Conservation (phyloP, 2,329 filamentous ascomycete genomes). For the Aspergillus luchuensis region DNA sequence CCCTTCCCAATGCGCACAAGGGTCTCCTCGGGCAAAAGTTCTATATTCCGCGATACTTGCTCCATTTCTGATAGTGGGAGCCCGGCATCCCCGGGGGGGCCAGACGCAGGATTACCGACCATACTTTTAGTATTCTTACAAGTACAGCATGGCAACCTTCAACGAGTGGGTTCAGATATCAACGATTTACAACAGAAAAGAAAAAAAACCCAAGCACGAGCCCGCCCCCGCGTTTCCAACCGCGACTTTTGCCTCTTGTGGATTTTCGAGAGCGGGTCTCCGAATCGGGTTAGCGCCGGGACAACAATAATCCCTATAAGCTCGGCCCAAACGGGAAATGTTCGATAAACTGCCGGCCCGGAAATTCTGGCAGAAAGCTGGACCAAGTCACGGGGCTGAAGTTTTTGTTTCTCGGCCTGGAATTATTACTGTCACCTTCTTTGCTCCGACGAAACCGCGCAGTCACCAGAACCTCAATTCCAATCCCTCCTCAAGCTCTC, state of each 20-base stretch:
- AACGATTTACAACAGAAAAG: slow-evolving; percentile 7
- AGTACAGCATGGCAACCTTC: slow-evolving; percentile 14
- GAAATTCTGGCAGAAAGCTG: too few relatives aligned
- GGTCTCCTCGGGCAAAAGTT: slow-evolving; percentile 38
- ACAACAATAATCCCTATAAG: slow-evolving; percentile 25
- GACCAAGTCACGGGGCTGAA: slow-evolving; percentile 40
- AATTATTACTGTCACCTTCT: neutral
- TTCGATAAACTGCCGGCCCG: too few relatives aligned
- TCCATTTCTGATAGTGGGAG: slow-evolving; percentile 29
- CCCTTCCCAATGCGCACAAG: slow-evolving; percentile 39
- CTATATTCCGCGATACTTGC: slow-evolving; percentile 36
- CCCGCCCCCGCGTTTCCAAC: slow-evolving; percentile 32
- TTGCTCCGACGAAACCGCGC: neutral
- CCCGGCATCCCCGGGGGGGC: slow-evolving; percentile 15
- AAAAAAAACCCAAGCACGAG: slow-evolving; percentile 15
- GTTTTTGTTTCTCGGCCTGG: slow-evolving; percentile 36
- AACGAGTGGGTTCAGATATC: slow-evolving; percentile 1
- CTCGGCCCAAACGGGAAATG: neutral
- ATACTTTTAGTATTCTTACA: slow-evolving; percentile 24
- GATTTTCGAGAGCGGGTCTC: slow-evolving; percentile 32
- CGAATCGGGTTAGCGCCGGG: slow-evolving; percentile 30
- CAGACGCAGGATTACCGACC: slow-evolving; percentile 22
- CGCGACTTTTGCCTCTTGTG: slow-evolving; percentile 27
- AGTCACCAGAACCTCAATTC: neutral
- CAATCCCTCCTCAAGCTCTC: neutral